These are phyloP conservation scores for Diaporthe amygdali DNA, from an alignment of 2,329 filamentous ascomycete genomes.

Conservation along the genomic window DNA sequence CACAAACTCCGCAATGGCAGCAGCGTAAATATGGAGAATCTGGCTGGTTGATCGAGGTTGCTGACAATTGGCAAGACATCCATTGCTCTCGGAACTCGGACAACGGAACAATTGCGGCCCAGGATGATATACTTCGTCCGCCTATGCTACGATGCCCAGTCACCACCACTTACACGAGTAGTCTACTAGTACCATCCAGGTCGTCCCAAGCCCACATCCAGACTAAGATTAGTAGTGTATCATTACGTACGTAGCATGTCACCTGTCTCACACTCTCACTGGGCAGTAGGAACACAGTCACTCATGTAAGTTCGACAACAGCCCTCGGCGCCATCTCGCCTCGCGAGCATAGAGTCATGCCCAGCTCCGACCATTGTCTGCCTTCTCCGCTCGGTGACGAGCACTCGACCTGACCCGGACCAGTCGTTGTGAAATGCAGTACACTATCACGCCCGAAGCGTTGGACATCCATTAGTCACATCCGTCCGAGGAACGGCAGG, in stretches of 20 bases:
- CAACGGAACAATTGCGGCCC: slow-evolving; percentile 2
- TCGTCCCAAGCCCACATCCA: neutral
- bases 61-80: neutral
- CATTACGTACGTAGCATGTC: slow-evolving; percentile 2
- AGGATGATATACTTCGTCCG: neutral
- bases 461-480: neutral
- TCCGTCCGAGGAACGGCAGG: neutral
- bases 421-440: neutral
- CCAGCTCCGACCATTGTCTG: neutral
- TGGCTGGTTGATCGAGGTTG: neutral
- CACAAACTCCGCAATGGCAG: neutral
- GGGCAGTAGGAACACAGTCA: neutral
- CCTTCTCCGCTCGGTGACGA: slow-evolving; percentile 7
- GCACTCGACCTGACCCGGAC: neutral
- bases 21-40: neutral
- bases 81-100: slow-evolving; percentile 1
- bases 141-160: neutral
- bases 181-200: neutral
- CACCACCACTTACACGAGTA: neutral
- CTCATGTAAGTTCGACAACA: neutral
- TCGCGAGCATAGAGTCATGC: neutral
- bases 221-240: neutral
- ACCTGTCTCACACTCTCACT: neutral
- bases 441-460: neutral
- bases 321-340: neutral